Conservation (phyloP, 2,329 filamentous ascomycete genomes). For the Hymenoscyphus albidus region DNA sequence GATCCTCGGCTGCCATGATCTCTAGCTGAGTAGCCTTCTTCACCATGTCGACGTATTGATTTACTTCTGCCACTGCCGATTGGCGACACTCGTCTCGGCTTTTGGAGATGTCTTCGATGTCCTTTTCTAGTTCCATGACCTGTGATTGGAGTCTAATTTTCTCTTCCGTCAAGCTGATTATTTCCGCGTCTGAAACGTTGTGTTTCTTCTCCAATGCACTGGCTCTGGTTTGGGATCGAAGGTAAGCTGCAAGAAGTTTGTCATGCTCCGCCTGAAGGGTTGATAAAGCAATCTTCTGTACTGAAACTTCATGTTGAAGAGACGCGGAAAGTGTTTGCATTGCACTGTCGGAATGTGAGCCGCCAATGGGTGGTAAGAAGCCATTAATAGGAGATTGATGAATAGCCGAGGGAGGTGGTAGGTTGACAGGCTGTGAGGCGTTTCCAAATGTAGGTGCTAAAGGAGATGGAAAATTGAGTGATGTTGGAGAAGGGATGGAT, state of each 20-base stretch:
- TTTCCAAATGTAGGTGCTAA: conserved; percentile 25
- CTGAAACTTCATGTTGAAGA: conserved; percentile 39
- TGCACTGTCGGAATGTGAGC: conserved; percentile 26
- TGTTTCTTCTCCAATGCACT: conserved; percentile 7
- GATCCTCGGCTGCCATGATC: conserved; percentile 29
- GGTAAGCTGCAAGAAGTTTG: neutral
- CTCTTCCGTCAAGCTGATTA: conserved; percentile 48
- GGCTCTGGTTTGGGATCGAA: conserved; percentile 5
- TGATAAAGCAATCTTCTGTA: conserved; percentile 6
- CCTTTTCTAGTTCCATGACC: conserved; percentile 44
- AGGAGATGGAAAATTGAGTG: conserved; percentile 30
- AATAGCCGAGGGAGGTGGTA: conserved; percentile 21
- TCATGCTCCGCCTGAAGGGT: neutral
- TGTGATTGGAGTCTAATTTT: conserved; percentile 46
- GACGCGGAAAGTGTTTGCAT: conserved; percentile 32
- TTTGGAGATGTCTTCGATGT: conserved; percentile 46
- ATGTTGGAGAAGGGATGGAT: conserved; percentile 32
- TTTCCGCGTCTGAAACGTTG: conserved; percentile 44
- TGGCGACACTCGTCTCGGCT: conserved; percentile 43
- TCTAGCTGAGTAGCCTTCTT: conserved; percentile 33
- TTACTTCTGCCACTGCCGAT: conserved; percentile 33
- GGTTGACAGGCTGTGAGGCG: conserved; percentile 18
- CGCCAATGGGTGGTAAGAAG: conserved; percentile 28
- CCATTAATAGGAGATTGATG: conserved; percentile 18
- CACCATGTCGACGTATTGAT: conserved; percentile 36